A percentile compares a stretch with the other conserved stretches of the same genome.
Evolutionary conservation across 305 asterid species (phyloP).

Genomic region (Andrographis paniculata): DNA sequence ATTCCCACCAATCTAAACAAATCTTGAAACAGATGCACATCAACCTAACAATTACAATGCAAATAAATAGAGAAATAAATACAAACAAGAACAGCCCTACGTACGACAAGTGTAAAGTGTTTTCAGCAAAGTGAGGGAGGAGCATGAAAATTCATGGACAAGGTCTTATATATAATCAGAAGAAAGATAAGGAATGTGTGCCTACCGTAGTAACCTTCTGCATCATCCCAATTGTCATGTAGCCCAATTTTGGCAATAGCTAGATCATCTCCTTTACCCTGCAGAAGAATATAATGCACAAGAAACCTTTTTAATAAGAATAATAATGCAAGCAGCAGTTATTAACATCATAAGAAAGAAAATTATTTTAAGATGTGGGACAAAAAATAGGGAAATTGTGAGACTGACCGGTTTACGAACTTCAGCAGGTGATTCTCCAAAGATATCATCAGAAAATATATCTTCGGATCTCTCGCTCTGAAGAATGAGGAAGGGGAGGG

Average conservation of each 20-base stretch:
- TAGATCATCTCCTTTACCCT: slow-evolving; percentile 75
- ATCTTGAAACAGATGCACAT: too few species aligned
- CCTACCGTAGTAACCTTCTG: slow-evolving; percentile 97
- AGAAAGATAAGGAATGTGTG: slow-evolving; percentile 13
- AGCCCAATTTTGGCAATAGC: slow-evolving; percentile 75
- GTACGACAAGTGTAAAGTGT: too few species aligned
- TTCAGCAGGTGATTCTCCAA: slow-evolving; percentile 96
- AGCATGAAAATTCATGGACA: slow-evolving; percentile 9
- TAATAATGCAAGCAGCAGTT: too few species aligned
- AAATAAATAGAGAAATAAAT: too few species aligned
- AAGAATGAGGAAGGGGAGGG: too few species aligned
- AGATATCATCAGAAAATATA: slow-evolving; percentile 93
- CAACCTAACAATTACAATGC: too few species aligned
- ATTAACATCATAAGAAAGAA: too few species aligned
- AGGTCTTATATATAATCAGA: not conserved
- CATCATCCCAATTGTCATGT: slow-evolving; percentile 97
- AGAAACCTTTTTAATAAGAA: slow-evolving; percentile 6
- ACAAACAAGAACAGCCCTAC: too few species aligned
- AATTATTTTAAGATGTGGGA: too few species aligned
- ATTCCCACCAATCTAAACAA: too few species aligned
- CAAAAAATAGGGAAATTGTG: slow-evolving; percentile 1
- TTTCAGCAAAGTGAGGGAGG: too few species aligned
- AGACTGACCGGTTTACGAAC: slow-evolving; percentile 64
- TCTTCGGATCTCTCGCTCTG: slow-evolving; percentile 88
- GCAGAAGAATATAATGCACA: slow-evolving; percentile 15